Base-by-base conservation (phyloP, 176 grass and related monocot species). In the Avena insularis region DNA sequence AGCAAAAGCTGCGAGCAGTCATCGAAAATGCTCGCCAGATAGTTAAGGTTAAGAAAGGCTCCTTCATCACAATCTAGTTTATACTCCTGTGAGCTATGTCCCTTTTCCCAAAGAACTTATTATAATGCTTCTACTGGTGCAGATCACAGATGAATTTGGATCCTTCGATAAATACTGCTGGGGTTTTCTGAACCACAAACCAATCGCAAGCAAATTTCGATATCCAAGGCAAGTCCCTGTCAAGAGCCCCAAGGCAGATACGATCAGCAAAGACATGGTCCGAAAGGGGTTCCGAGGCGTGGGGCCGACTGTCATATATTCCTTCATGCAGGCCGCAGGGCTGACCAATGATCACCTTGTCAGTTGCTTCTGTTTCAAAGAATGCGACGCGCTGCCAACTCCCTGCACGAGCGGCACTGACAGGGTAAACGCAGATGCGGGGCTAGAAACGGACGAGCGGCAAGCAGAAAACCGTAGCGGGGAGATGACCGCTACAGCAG, bases 251-350 rank as follows among this genome's bases (percentile, higher is more conserved):
- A 99, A 96, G 85, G 97, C 97, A 55, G 97, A 99, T 29, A 61
- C 85, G 57, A 96, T 96, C 38, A 99, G 97, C 90, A 99, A 96
- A 84, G 97, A 96, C 84, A 82, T 99, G 82, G 48, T 99, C 31
- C 75, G 88, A 86, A 91, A 94, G 66, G 97, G 94, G 31, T 91
- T 96, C 80, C 87, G 92, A 45, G 90, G 97, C 20, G 97, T 99
- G 55, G 92, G 94, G 9, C 91, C 92, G 5, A 94, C 92, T 0
- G 87, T 96, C 9, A 87, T 96, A 83, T 96, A 99, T 83, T 99
- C 91, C 78, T 99, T 99, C 85, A 96, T 96, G 94, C 97, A 99
- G 83, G 97, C 79, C 62, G 94, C 97, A 49, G 97, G 97, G 27
- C 86, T 96, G 27, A 94, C 92, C 60, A 96, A 94, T 63, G 92